Evolutionary conservation across 2,329 filamentous ascomycete genomes (phyloP), one percentile per base, ranked within the genome.

Genomic region (Ophiocordyceps sinensis): DNA sequence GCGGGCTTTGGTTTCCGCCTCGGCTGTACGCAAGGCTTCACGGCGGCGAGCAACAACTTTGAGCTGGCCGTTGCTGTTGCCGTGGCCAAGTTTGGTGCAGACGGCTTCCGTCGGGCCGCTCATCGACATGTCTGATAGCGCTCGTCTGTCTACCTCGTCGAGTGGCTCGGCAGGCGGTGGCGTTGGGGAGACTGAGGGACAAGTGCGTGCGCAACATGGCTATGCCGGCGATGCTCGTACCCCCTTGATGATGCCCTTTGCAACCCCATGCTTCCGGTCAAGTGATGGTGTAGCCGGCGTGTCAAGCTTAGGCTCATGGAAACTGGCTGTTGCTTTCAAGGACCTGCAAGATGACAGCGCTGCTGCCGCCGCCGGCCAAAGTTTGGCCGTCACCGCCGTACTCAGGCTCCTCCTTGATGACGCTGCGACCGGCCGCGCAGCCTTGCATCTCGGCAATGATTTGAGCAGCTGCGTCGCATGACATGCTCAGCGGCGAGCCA

Each of bases 11-110:
- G n/a, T n/a, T n/a, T n/a, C 55, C 70, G 70, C 30, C 57, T 87
- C 1, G 71, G 73, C 1, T 70, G 73, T 12, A 89, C 85, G 2
- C 85, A 93, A 61, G 87, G 83, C 54, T 91, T 94, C 52, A 93
- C 85, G 0, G 88, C 85, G 0, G 83, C 85, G 1, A 94, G 86
- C 57, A 94, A 94, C 55, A 94, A 94, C 56, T 94, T 94, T 53
- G 87, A 94, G 64, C 65, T 94, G 23, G 85, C 87, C 0, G 94
- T 94, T 60, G 86, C 86, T 0, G 86, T 94, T 0, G 84, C 84
- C 0, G 79, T 94, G 4, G 82, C 86, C 0, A 81, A 81, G 0
- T 94, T 82, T 60, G 87, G 86, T 0, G 71, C 80, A 0, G 65
- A 82, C 87, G 1, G 70, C 82, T 8, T 93, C 86, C 0, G 85